Conservation (phyloP, 495 filamentous ascomycete species). For the Penicillium maclennaniae region DNA sequence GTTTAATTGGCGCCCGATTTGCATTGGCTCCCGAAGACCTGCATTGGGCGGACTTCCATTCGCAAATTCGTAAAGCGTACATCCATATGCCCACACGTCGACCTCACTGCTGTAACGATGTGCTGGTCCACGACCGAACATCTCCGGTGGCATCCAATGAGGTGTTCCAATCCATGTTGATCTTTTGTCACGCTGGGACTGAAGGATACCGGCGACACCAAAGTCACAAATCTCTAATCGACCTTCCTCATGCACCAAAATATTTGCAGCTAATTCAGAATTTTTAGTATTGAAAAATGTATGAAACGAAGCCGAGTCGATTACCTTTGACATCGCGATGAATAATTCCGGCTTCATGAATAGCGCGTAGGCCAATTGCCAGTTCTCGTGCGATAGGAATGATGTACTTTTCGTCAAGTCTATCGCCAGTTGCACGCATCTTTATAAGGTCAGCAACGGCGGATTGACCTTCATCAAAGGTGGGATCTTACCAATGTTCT, state of each 20-base stretch:
- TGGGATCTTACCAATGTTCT: slow-evolving; percentile 64
- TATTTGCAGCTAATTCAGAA: slow-evolving; percentile 63
- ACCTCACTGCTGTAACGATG: slow-evolving; percentile 63
- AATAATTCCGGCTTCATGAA: slow-evolving; percentile 89
- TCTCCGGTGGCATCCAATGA: slow-evolving; percentile 96
- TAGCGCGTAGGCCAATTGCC: slow-evolving; percentile 74
- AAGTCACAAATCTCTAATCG: slow-evolving; percentile 91
- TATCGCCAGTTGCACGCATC: slow-evolving; percentile 62
- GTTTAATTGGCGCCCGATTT: slow-evolving; percentile 61
- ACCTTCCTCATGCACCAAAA: slow-evolving; percentile 85
- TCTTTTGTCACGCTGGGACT: slow-evolving; percentile 78
- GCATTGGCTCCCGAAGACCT: slow-evolving; percentile 42
- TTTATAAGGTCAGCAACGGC: slow-evolving; percentile 10
- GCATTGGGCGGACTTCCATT: slow-evolving; percentile 76
- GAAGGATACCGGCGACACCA: slow-evolving; percentile 84
- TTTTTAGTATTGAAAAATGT: slow-evolving; percentile 5
- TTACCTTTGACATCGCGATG: slow-evolving; percentile 93
- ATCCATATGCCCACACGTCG: slow-evolving; percentile 95
- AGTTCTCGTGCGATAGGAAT: slow-evolving; percentile 86
- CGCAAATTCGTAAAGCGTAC: slow-evolving; percentile 86
- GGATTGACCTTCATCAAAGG: not conserved
- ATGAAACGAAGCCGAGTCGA: not conserved
- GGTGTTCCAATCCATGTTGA: slow-evolving; percentile 92
- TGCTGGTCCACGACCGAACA: slow-evolving; percentile 50
- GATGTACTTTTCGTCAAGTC: slow-evolving; percentile 82